phyloP scores from a whole-genome alignment of 164 flowering plant species.

The Hamamelis virginiana region DNA sequence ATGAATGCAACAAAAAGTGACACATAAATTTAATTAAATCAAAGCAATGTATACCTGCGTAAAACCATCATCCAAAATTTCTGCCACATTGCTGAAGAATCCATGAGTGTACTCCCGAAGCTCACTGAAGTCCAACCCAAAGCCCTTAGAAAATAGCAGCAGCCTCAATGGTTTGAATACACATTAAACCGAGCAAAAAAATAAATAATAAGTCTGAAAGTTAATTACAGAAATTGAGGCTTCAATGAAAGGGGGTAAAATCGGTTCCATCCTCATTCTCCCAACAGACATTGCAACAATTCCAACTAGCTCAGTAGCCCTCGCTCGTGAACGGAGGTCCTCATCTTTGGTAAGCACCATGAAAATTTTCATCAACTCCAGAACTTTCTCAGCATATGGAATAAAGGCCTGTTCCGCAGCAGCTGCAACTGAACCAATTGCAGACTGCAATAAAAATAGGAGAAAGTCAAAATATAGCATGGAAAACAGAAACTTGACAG shows the following conservation, averaged over 20 bases:
- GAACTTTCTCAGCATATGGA: conserved; percentile 91
- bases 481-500: not conserved
- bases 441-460: conserved; percentile 62
- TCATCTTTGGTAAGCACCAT: conserved; percentile 93
- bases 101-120: conserved; percentile 97
- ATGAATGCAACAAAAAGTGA: not conserved
- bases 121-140: conserved; percentile 87
- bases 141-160: conserved; percentile 61
- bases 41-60: conserved; percentile 47
- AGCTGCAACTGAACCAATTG: conserved; percentile 97
- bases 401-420: conserved; percentile 92
- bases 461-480: conserved; percentile 1
- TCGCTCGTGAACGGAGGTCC: conserved; percentile 88
- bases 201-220: not conserved
- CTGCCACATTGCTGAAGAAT: conserved; percentile 94
- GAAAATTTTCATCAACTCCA: conserved; percentile 87
- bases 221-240: conserved; percentile 83
- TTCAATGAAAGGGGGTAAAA: conserved; percentile 85
- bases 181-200: not conserved
- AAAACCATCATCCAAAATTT: conserved; percentile 84
- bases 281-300: conserved; percentile 96
- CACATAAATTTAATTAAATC: not conserved
- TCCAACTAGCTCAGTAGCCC: conserved; percentile 97
- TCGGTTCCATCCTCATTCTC: conserved; percentile 78
- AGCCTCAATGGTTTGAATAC: conserved; percentile 4